These are phyloP conservation scores for Salicornia ramosissima DNA, from an alignment of 148 eudicot species.

Conservation along the genomic window DNA sequence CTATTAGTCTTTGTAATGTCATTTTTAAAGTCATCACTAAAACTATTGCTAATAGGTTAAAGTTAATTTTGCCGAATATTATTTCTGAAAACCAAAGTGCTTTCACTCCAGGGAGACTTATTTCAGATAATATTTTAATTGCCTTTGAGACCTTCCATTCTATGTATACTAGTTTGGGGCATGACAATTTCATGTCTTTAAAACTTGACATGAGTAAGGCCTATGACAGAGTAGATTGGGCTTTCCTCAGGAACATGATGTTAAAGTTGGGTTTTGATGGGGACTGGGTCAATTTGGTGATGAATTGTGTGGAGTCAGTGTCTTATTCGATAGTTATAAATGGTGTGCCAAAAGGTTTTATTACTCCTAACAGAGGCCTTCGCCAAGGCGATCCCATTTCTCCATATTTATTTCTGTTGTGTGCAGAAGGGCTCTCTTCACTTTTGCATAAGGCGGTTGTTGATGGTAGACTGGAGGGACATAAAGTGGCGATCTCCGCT, in stretches of 20 bases:
- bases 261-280: background rate
- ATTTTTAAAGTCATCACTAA: background rate
- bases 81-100: background rate
- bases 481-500: background rate
- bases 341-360: background rate
- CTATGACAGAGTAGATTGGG: background rate
- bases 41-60: background rate
- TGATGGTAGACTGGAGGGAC: background rate
- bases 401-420: background rate
- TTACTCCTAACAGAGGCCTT: background rate
- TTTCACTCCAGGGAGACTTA: background rate
- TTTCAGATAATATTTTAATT: background rate
- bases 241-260: background rate
- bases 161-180: background rate
- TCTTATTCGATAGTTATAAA: background rate
- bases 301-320: background rate
- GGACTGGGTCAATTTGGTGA: background rate
- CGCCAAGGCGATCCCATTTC: slow-evolving; percentile 16
- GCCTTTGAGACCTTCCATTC: background rate
- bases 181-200: background rate
- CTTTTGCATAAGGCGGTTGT: background rate
- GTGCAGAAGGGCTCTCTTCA: background rate
- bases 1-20: background rate
- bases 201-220: slow-evolving; percentile 10
- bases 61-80: background rate